Base-by-base conservation (phyloP, 2,329 filamentous ascomycete species). In the Ceratocystis cacaofunesta region DNA sequence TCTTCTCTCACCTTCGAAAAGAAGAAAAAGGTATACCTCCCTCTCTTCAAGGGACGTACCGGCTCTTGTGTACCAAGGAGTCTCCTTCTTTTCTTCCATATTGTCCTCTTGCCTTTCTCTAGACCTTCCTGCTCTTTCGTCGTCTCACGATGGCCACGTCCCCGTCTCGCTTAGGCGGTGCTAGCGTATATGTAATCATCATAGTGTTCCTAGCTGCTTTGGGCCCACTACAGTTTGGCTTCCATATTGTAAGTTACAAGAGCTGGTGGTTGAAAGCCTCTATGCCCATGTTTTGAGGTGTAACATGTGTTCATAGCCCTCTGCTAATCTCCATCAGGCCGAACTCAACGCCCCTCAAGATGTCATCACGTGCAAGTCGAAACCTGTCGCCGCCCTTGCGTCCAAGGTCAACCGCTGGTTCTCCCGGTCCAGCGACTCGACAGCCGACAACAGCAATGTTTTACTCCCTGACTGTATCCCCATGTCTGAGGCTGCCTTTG, bases 321-420 rank as follows among this genome's bases (percentile, higher is more conserved):
- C 57, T 62, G 8, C 36, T 25, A 50, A 36, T 61, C 25, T 10
- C 41, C 48, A 52, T 19, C 71, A 92, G 92, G 89, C 91, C 70
- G 94, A 97, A 75, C 83, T 99, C 69, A 99, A 99, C 74, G 90
- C 92, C 7, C 94, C 94, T 7, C 87, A 96, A 80, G 87, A 92
- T 79, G 90, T 95, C 71, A 88, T 99, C 71, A 95, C 89, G 66
- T 97, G 94, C 78, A 85, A 84, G 70, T 85, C 84, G 69, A 76
- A 77, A 69, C 61, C 64, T 5, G 52, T 64, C 44, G 74, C 76
- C 61, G 75, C 77, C 62, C 74, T 75, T 48, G 67, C 71, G 10
- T 70, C 64, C 65, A 66, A 65, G 5, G 65, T 72, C 65, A 63
- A 68, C 64, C 70, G 71, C 44, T 70, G 73, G 71, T 66, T 74